Evolutionary conservation across 495 filamentous ascomycete species (phyloP), one percentile per base, ranked within the genome.

Genomic region (Penicillium lagena): DNA sequence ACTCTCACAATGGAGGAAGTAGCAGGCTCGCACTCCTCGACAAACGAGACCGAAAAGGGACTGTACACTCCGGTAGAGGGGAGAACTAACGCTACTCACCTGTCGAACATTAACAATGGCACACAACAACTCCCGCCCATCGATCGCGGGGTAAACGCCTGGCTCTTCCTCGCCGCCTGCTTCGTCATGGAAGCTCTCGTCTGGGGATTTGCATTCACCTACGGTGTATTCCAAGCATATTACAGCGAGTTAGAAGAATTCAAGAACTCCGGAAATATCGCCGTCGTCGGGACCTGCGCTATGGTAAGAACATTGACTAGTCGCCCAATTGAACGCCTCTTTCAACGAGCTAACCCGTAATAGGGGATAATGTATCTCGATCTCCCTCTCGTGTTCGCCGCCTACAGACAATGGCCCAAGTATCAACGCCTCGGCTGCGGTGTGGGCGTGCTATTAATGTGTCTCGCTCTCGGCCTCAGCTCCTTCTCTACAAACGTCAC

Each of bases 121-220:
- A 29, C 10, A 40, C 13, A 31, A 40, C 60, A 22, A 6, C 22
- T 81, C 10, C 80, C 81, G 1, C 71, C 68, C 2, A 71, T 58
- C 2, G 82, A 85, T 58, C 66, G 74, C 8, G 82, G 80, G 9
- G 74, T 69, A 43, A 62, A 79, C 30, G 81, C 82, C 1, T 85
- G 77, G 76, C 63, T 82, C 1, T 81, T 80, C 46, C 65, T 86
- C 0, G 63, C 67, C 1, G 76, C 74, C 1, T 70, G 71, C 45
- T 84, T 83, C 56, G 56, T 73, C 39, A 64, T 84, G 34, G 80
- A 86, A 46, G 73, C 64, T n/a, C 58, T 84, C 7, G 63, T 81
- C 3, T 85, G 78, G 79, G 79, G 79, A 1, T 72, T 68, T 40
- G 60, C 70, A 9, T 62, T 72, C 40, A 54, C 71, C 9, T 73